Percentiles rank a stretch among this genome's conserved stretches.
These are phyloP conservation scores for Gyrodon lividus DNA, from an alignment of 768 basidiomycete species.

Conservation along the genomic window DNA sequence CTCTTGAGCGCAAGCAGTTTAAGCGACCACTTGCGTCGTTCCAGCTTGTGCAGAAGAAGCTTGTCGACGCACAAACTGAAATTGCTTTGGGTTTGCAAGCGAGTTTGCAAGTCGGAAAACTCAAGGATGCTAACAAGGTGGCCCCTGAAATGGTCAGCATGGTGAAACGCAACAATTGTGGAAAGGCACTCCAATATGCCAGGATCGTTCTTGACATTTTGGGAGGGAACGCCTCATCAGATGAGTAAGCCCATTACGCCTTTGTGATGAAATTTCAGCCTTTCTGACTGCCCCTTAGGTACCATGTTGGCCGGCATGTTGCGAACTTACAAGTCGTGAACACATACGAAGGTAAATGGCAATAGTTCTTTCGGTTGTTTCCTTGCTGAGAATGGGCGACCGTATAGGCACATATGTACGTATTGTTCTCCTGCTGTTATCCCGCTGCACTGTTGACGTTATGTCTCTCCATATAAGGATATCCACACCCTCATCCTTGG, in stretches of 20 bases:
- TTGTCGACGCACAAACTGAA: constrained; percentile 91
- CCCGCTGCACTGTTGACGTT: constrained; percentile 6
- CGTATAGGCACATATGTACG: constrained; percentile 58
- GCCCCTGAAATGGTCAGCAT: constrained; percentile 94
- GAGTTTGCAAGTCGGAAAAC: constrained; percentile 76
- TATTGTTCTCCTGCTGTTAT: constrained; percentile 4
- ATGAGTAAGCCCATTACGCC: constrained; percentile 64
- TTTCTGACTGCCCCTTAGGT: constrained; percentile 43
- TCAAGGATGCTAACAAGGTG: constrained; percentile 74
- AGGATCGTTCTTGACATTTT: constrained; percentile 84
- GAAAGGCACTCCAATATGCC: constrained; percentile 84
- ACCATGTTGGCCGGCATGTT: constrained; percentile 92
- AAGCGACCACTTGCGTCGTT: constrained; percentile 86
- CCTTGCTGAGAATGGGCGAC: constrained; percentile 1
- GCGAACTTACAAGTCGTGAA: constrained; percentile 95
- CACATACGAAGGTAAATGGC: constrained; percentile 79
- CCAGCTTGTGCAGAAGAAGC: constrained; percentile 98
- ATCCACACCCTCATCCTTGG: constrained; percentile 92
- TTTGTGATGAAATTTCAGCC: background rate
- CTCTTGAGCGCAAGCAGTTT: constrained; percentile 90
- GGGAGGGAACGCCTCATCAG: constrained; percentile 90
- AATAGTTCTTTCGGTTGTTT: background rate
- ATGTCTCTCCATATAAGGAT: constrained; percentile 49
- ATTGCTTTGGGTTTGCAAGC: constrained; percentile 74
- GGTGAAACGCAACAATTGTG: constrained; percentile 94